A percentile compares a stretch with the other conserved stretches of the same genome.
Evolutionary conservation across 345 rosid genomes (phyloP).

Genomic region (Gynandropsis gynandra): DNA sequence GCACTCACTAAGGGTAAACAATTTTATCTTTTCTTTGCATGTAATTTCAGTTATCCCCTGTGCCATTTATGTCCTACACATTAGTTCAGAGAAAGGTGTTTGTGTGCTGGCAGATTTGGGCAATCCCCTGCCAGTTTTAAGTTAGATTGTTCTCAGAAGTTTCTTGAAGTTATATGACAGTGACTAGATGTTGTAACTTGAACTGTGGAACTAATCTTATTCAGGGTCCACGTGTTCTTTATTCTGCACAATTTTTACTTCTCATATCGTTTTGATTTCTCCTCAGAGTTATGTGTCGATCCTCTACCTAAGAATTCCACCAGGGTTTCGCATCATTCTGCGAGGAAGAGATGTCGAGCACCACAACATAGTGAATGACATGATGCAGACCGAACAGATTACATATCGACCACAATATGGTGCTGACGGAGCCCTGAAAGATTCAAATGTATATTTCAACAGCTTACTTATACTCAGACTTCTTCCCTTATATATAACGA

Average conservation of each 20-base stretch:
- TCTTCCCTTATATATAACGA: conserved; percentile 1
- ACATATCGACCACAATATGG: conserved; percentile 71
- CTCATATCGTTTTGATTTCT: conserved; percentile 5
- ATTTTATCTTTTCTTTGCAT: not conserved
- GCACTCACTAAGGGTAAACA: conserved; percentile 81
- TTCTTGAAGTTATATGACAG: conserved; percentile 6
- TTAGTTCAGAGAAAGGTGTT: not conserved
- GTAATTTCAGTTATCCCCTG: too few species aligned
- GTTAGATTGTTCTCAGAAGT: not conserved
- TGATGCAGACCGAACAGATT: conserved; percentile 75
- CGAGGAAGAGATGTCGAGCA: conserved; percentile 90
- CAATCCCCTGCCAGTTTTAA: conserved; percentile 9
- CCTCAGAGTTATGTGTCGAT: conserved; percentile 86
- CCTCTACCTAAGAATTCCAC: conserved; percentile 88
- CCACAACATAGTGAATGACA: conserved; percentile 94
- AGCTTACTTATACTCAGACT: not conserved
- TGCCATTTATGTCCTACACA: too few species aligned
- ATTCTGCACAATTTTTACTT: not conserved
- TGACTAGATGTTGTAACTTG: not conserved
- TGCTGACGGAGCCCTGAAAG: conserved; percentile 45
- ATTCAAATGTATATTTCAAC: conserved; percentile 38
- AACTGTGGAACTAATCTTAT: not conserved
- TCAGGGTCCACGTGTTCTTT: conserved; percentile 7
- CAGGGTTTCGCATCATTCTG: conserved; percentile 69
- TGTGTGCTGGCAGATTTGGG: not conserved